Evolutionary conservation across 2,329 filamentous ascomycete species (phyloP), one percentile per base, ranked within the genome.

Genomic region (Lasiodiplodia sp.): DNA sequence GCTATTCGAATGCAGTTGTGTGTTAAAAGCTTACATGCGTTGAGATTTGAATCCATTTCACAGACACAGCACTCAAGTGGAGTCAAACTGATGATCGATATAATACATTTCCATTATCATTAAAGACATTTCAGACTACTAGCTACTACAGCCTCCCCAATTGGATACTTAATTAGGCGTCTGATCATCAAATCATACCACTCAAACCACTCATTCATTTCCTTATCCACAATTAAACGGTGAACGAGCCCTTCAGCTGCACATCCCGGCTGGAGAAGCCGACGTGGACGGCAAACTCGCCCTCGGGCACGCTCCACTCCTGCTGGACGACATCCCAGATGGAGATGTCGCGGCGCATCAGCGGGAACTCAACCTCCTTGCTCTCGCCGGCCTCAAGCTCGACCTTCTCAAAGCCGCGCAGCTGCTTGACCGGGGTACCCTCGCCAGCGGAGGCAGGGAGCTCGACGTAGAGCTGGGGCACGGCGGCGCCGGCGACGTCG

Each of bases 381-480:
- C 75, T 81, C 74, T 83, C 77, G 0, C 84, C 83, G 0, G 80
- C 71, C 4, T 73, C 71, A 1, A 88, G 74, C 4, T 72, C 71
- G 1, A 85, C 72, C 76, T 88, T 88, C 3, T 85, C 82, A 68
- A 88, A 88, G 7, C 77, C 75, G 25, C 76, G 71, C 21, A 79
- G 60, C 79, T 85, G 71, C 60, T 78, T 78, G 4, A 82, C 78
- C 0, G 87, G 87, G 11, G 86, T 87, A 79, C 16, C 75, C 58
- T 64, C 67, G 58, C 67, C 67, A 68, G 18, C 79, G 69, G n/a
- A 80, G 67, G 67, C 70, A 49, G 79, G 79, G 31, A 79, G 82
- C 79, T 76, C 84, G n/a, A 89, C 75, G 73, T 89, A 89, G 1
- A 89, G 78, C 76, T 89, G 87, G 2, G 85, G 78, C 0, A 89